These are phyloP conservation scores for Danielozyma ontarioensis DNA, from an alignment of 805 yeast species.

Conservation along the genomic window DNA sequence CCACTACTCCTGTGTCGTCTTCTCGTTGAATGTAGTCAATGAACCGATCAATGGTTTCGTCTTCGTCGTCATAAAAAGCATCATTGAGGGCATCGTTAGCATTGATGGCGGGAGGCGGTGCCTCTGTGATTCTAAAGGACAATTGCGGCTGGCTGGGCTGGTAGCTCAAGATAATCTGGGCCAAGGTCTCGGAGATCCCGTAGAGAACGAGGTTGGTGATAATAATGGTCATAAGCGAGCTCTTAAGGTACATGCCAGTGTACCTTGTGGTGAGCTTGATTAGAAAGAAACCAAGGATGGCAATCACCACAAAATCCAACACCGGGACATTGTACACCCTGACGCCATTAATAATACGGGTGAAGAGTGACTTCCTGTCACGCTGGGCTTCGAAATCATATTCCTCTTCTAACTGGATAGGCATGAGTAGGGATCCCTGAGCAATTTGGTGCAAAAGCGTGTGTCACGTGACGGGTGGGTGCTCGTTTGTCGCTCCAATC, in stretches of 20 bases:
- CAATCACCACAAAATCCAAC: slow-evolving; percentile 50
- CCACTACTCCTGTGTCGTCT: slow-evolving; percentile 13
- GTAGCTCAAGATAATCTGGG: slow-evolving; percentile 58
- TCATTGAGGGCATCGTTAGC: not conserved
- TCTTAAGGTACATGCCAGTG: slow-evolving; percentile 54
- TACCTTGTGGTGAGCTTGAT: slow-evolving; percentile 53
- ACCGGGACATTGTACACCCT: slow-evolving; percentile 49
- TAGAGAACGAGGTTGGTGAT: slow-evolving; percentile 74
- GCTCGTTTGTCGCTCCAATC: slow-evolving; percentile 28
- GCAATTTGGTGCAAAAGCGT: not conserved
- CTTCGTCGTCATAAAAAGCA: slow-evolving; percentile 9
- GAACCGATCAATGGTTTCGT: slow-evolving; percentile 25
- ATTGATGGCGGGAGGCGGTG: not conserved
- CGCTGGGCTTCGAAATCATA: not conserved
- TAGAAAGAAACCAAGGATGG: slow-evolving; percentile 44
- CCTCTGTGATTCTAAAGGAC: slow-evolving; percentile 14
- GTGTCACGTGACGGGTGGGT: slow-evolving; percentile 7
- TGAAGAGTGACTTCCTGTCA: slow-evolving; percentile 5
- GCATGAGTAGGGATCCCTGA: slow-evolving; percentile 11
- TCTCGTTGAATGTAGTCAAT: slow-evolving; percentile 31
- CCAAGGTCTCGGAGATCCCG: slow-evolving; percentile 89
- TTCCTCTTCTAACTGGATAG: slow-evolving; percentile 16
- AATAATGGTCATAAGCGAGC: slow-evolving; percentile 72
- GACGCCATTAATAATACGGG: slow-evolving; percentile 23
- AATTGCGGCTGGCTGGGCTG: slow-evolving; percentile 16